Percentiles rank a stretch among this genome's conserved stretches.
Conservation (phyloP, 345 rosid species). For the Bruguiera gymnorhiza region DNA sequence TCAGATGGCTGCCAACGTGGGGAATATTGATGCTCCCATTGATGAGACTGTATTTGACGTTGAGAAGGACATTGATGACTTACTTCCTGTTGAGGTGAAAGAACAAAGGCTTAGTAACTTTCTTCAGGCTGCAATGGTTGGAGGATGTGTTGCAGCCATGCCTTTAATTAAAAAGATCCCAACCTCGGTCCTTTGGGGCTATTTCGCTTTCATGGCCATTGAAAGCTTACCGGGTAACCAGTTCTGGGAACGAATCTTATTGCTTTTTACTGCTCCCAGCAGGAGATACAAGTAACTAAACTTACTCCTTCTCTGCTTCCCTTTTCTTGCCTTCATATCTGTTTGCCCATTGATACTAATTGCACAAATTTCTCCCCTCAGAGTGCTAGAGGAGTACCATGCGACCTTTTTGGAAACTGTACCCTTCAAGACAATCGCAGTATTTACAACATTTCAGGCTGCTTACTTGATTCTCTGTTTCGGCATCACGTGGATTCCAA, state of each 20-base stretch:
- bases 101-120: conserved; percentile 30
- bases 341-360: background rate
- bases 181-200: conserved; percentile 33
- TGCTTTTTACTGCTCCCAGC: conserved; percentile 31
- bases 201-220: conserved; percentile 35
- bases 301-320: background rate
- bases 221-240: conserved; percentile 35
- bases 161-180: conserved; percentile 31
- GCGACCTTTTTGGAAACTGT: conserved; percentile 26
- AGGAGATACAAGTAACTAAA: conserved; percentile 29
- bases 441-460: conserved; percentile 26
- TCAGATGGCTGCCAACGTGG: conserved; percentile 18
- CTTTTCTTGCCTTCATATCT: background rate
- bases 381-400: conserved; percentile 29
- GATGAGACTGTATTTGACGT: conserved; percentile 25
- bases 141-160: conserved; percentile 28
- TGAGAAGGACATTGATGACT: conserved; percentile 30
- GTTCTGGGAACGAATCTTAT: conserved; percentile 32
- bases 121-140: conserved; percentile 28
- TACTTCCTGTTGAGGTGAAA: conserved; percentile 29
- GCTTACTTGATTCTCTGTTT: conserved; percentile 28
- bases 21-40: conserved; percentile 10
- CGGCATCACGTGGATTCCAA: conserved; percentile 32
- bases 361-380: background rate
- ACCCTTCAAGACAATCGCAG: conserved; percentile 29